Conservation (phyloP, 1,284 basidiomycete genomes). For the Sanghuangporus baumii region DNA sequence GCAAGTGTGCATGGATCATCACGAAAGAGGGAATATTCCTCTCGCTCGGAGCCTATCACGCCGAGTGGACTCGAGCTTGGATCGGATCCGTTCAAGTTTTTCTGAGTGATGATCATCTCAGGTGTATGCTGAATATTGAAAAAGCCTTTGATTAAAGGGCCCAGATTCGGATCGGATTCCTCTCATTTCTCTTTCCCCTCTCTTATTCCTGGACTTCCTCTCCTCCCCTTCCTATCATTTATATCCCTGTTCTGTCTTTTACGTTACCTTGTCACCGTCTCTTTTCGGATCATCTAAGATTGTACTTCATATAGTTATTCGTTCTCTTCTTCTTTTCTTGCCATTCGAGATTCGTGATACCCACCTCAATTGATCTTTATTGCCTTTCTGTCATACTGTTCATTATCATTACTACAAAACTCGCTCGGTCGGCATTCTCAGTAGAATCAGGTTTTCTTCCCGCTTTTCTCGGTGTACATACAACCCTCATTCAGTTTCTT, state of each 20-base stretch:
- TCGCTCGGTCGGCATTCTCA: not conserved
- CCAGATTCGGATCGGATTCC: not conserved
- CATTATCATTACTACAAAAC: not conserved
- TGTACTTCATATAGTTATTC: conserved; percentile 12
- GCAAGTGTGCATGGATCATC: not conserved
- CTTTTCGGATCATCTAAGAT: not conserved
- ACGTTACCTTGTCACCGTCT: not conserved
- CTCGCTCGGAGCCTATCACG: not conserved
- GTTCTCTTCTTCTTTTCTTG: not conserved
- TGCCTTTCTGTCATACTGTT: not conserved
- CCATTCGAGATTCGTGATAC: not conserved
- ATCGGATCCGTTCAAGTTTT: conserved; percentile 11
- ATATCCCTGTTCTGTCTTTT: not conserved
- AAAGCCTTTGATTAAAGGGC: not conserved
- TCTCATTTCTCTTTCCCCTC: not conserved
- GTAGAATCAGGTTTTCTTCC: not conserved
- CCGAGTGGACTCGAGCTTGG: not conserved
- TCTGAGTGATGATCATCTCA: not conserved
- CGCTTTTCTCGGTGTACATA: not conserved
- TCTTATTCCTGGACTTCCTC: not conserved
- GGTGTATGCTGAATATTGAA: not conserved
- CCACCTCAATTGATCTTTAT: not conserved
- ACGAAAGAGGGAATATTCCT: not conserved
- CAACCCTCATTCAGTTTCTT: not conserved
- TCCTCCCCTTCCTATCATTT: conserved; percentile 1